phyloP scores from a whole-genome alignment of 2,329 filamentous ascomycete genomes.

The Teratosphaeria nubilosa region DNA sequence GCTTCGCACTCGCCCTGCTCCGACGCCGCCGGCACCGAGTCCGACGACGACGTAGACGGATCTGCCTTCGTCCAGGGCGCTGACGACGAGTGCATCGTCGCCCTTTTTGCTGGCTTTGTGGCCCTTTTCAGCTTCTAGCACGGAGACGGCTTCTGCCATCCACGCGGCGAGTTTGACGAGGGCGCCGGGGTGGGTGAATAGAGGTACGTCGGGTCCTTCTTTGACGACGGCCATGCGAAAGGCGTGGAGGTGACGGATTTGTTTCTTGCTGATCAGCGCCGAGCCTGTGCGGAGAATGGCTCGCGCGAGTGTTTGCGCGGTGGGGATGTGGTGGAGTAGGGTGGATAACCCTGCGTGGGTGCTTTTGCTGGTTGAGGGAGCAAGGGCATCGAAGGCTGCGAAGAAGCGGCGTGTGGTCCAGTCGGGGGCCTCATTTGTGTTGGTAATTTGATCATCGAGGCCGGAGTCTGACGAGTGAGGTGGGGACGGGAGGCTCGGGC shows the following conservation, averaged over 20 bases:
- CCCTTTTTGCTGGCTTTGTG: conserved; percentile 34
- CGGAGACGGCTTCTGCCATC: conserved; percentile 84
- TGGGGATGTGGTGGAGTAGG: conserved; percentile 65
- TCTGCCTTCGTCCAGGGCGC: conserved; percentile 74
- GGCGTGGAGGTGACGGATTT: conserved; percentile 82
- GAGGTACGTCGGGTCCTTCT: conserved; percentile 79
- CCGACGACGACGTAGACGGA: conserved; percentile 90
- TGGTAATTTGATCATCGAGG: conserved; percentile 7
- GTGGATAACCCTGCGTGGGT: conserved; percentile 50
- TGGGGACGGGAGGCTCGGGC: conserved; percentile 23
- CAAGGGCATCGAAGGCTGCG: conserved; percentile 49
- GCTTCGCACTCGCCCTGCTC: conserved; percentile 26
- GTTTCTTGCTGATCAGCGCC: conserved; percentile 80
- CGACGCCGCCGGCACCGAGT: conserved; percentile 48
- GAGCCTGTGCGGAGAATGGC: conserved; percentile 92
- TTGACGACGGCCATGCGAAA: conserved; percentile 96
- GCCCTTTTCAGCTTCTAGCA: conserved; percentile 80
- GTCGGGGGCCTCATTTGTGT: conserved; percentile 25
- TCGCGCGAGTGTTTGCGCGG: conserved; percentile 79
- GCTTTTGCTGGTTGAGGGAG: conserved; percentile 28
- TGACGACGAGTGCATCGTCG: conserved; percentile 67
- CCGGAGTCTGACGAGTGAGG: conserved; percentile 16
- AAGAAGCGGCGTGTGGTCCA: conserved; percentile 45
- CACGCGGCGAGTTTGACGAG: conserved; percentile 88
- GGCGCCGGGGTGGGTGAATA: conserved; percentile 88